A percentile compares a stretch with the other conserved stretches of the same genome.
Evolutionary conservation across 2,329 filamentous ascomycete species (phyloP).

Genomic region (Aspergillus melleus): DNA sequence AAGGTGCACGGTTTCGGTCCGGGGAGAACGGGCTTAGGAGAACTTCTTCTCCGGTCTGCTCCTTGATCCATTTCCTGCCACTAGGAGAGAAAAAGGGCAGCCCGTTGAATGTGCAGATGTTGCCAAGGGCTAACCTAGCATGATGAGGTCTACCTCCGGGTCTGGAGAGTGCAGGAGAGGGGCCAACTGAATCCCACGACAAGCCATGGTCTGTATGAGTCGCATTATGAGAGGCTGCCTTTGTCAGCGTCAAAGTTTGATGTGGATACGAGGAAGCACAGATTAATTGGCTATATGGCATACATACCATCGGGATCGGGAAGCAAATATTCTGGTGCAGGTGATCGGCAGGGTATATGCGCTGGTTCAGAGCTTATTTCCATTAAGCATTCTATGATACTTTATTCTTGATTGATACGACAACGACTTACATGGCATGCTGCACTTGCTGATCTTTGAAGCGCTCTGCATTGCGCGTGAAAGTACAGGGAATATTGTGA

Average conservation of each 20-base stretch:
- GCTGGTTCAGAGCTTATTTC: too few species aligned
- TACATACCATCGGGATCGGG: too few species aligned
- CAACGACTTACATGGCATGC: neutral
- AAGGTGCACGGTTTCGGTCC: neutral
- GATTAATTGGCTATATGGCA: too few species aligned
- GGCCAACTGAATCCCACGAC: neutral
- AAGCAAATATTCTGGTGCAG: too few species aligned
- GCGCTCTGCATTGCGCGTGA: neutral
- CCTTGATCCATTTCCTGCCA: slow-evolving; percentile 10
- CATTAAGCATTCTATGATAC: neutral
- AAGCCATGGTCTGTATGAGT: neutral
- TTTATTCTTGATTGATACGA: neutral
- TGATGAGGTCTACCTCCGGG: neutral
- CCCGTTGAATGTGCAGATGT: slow-evolving; percentile 13
- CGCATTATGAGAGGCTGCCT: neutral
- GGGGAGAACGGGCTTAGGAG: slow-evolving; percentile 2
- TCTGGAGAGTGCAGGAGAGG: too few species aligned
- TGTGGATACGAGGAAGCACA: too few species aligned
- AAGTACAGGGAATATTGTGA: slow-evolving; percentile 10
- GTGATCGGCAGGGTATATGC: too few species aligned
- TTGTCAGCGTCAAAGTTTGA: too few species aligned
- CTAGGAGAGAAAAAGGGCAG: slow-evolving; percentile 9
- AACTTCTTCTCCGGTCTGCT: slow-evolving; percentile 5
- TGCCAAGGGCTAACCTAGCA: slow-evolving; percentile 4
- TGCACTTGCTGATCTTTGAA: neutral